A percentile compares a stretch with the other conserved stretches of the same genome.
Conservation (phyloP, 2,329 filamentous ascomycete species). For the Calonectria crousiana region DNA sequence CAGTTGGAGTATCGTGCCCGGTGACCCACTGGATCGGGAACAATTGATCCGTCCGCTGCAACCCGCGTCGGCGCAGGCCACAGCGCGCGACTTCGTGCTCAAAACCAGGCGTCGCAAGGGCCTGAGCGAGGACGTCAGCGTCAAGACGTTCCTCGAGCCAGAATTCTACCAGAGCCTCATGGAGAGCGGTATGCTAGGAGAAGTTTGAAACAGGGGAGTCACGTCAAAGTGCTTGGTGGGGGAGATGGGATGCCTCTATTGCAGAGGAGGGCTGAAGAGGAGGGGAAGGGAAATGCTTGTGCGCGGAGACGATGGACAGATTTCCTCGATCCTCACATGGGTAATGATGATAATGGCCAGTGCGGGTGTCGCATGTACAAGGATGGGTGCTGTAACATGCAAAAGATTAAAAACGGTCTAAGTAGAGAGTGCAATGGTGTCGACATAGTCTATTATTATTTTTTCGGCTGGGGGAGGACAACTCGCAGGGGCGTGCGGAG, state of each 20-base stretch:
- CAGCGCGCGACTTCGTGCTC: constrained; percentile 94
- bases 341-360: constrained; percentile 31
- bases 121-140: constrained; percentile 92
- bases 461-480: background rate
- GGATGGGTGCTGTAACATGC: constrained; percentile 34
- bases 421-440: constrained; percentile 14
- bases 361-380: constrained; percentile 31
- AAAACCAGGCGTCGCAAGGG: constrained; percentile 96
- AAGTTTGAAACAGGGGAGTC: constrained; percentile 44
- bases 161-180: constrained; percentile 91
- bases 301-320: constrained; percentile 26
- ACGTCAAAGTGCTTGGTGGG: constrained; percentile 10
- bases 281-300: constrained; percentile 21
- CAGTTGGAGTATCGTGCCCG: constrained; percentile 94
- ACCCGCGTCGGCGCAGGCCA: constrained; percentile 87
- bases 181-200: constrained; percentile 87
- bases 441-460: background rate
- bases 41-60: constrained; percentile 87
- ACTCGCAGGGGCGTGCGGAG: constrained; percentile 4
- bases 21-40: constrained; percentile 91
- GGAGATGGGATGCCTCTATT: constrained; percentile 14
- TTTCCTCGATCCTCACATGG: constrained; percentile 30
- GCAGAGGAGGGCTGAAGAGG: constrained; percentile 24
- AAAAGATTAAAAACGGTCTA: constrained; percentile 22
- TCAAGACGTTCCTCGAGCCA: constrained; percentile 95